A percentile compares a stretch with the other conserved stretches of the same genome.
These are phyloP conservation scores for Exophiala dermatitidis DNA, from an alignment of 2,329 filamentous ascomycete genomes.

Conservation along the genomic window DNA sequence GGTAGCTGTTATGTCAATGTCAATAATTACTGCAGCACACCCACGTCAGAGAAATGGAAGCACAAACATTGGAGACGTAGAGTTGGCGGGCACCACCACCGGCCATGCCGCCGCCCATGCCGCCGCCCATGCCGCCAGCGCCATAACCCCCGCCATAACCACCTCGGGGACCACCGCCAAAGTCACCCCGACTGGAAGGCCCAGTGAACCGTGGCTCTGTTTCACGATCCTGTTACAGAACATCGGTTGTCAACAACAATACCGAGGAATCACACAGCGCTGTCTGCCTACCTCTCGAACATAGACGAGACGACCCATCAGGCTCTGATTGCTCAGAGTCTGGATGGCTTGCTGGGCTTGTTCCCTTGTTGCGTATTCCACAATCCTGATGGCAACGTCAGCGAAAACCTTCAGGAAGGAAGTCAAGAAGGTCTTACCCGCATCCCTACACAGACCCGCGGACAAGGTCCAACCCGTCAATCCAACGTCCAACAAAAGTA, in stretches of 20 bases:
- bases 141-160: slow-evolving; percentile 52
- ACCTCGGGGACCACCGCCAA: slow-evolving; percentile 53
- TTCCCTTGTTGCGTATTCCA: slow-evolving; percentile 99
- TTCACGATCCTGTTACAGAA: slow-evolving; percentile 70
- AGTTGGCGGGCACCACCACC: slow-evolving; percentile 70
- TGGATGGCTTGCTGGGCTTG: slow-evolving; percentile 97
- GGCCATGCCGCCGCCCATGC: slow-evolving; percentile 36
- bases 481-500: slow-evolving; percentile 80
- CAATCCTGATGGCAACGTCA: slow-evolving; percentile 61
- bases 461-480: slow-evolving; percentile 97
- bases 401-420: slow-evolving; percentile 1
- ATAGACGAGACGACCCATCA: slow-evolving; percentile 97
- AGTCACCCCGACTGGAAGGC: slow-evolving; percentile 60
- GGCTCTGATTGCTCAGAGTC: slow-evolving; percentile 96
- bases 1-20: slow-evolving; percentile 62
- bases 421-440: slow-evolving; percentile 63
- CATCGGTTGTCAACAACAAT: background rate
- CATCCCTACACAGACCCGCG: slow-evolving; percentile 94
- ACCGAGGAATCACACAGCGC: background rate
- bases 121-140: slow-evolving; percentile 43
- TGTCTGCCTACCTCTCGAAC: slow-evolving; percentile 71
- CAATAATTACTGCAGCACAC: slow-evolving; percentile 33
- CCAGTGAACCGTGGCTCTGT: slow-evolving; percentile 93
- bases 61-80: slow-evolving; percentile 96
- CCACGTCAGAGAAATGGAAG: slow-evolving; percentile 31